These are phyloP conservation scores for Xylariaceae sp. DNA, from an alignment of 2,329 filamentous ascomycete species.

Conservation along the genomic window DNA sequence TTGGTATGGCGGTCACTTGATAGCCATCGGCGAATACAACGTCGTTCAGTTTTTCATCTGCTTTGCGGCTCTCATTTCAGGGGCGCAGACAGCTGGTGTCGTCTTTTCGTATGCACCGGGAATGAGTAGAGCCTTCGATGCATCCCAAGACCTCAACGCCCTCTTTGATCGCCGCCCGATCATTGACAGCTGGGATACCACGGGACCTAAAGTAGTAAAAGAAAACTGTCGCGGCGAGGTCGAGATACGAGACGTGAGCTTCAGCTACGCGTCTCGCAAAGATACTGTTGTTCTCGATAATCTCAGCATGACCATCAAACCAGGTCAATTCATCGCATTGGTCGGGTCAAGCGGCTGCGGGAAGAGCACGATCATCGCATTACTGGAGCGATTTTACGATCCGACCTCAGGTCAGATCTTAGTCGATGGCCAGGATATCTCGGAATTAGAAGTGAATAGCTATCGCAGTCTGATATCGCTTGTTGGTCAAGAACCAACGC, in stretches of 20 bases:
- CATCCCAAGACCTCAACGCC: neutral
- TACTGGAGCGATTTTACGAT: slow-evolving; percentile 55
- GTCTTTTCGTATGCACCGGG: slow-evolving; percentile 6
- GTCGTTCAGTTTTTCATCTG: slow-evolving; percentile 5
- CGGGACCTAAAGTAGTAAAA: slow-evolving; percentile 40
- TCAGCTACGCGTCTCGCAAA: slow-evolving; percentile 44
- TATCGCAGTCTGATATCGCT: slow-evolving; percentile 42
- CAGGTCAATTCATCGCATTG: slow-evolving; percentile 38
- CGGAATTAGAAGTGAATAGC: slow-evolving; percentile 41
- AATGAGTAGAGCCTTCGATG: neutral
- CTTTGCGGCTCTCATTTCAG: slow-evolving; percentile 3
- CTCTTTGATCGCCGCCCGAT: neutral
- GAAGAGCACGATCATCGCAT: slow-evolving; percentile 35
- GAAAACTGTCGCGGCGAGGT: slow-evolving; percentile 62
- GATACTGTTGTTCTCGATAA: slow-evolving; percentile 25
- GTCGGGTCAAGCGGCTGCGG: slow-evolving; percentile 40
- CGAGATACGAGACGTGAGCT: slow-evolving; percentile 54
- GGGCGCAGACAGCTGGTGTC: slow-evolving; percentile 1
- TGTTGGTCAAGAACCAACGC: slow-evolving; percentile 34
- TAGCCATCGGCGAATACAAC: neutral
- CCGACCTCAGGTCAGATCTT: slow-evolving; percentile 44
- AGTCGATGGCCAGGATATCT: slow-evolving; percentile 45
- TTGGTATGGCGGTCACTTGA: slow-evolving; percentile 29
- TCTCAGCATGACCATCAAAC: slow-evolving; percentile 27
- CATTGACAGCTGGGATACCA: neutral